Evolutionary conservation across 352 stramenopile genomes (phyloP), one percentile per base, ranked within the genome.

Genomic region (Globisporangium middletonii): DNA sequence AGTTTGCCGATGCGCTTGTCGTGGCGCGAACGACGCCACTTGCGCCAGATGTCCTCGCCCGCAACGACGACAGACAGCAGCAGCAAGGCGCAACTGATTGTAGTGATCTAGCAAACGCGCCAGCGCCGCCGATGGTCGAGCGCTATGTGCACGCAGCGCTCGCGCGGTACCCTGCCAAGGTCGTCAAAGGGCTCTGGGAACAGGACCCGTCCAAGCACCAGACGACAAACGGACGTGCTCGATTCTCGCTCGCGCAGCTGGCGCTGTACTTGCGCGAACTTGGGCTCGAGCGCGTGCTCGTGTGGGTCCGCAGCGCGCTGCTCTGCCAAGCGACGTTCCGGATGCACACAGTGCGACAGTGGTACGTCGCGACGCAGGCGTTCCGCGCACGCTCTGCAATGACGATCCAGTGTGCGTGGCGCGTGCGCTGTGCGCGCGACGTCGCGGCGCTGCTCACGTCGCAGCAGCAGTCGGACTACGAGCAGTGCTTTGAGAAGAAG

Each of bases 401-500:
- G 0, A 58, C 59, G n/a, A 68, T 92, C 19, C 84, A 92, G 53
- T 80, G 84, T 38, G 69, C 69, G 30, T 90, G 76, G 73, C 67
- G 80, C 9, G 68, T 67, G 1, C 61, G 63, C 23, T 57, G 50
- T 15, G 84, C 75, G 15, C 59, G 72, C 4, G 73, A 78, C 50
- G 7, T 59, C 15, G 64, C 64, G 23, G 63, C 68, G 1, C 56
- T 83, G 15, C 66, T 89, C 18, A 60, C 75, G 28, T 81, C 70
- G 54, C 79, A 94, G 66, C 79, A 84, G 56, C 66, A 66, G 27
- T 84, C 80, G 11, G 64, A 73, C 50, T 94, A 89, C 55, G 80
- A 92, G 37, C 77, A 92, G 63, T 65, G 72, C 23, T 73, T 73
- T 44, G 82, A 90, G 53, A 70, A 75, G 50, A 55, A 64, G 43